These are phyloP conservation scores for Irpex lacteus DNA, from an alignment of 1,284 basidiomycete species.

Conservation along the genomic window DNA sequence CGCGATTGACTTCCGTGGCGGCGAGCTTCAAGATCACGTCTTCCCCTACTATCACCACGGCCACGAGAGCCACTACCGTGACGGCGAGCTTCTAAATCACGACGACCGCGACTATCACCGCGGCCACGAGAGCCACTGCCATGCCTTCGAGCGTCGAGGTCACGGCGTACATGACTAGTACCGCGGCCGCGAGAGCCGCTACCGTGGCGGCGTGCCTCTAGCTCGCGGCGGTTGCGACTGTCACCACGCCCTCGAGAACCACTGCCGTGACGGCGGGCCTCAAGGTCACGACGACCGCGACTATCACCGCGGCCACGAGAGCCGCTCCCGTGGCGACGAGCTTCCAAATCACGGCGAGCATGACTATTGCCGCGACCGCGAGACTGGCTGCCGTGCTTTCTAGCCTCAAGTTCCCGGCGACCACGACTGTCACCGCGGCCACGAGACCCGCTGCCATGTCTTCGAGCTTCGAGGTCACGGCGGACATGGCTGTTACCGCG, in stretches of 20 bases:
- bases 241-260: neutral
- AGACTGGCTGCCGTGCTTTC: neutral
- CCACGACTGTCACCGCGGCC: neutral
- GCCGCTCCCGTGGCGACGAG: neutral
- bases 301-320: neutral
- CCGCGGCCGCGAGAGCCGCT: neutral
- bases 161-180: neutral
- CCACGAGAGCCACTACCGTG: neutral
- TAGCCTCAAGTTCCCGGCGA: neutral
- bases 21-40: neutral
- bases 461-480: neutral
- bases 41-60: neutral
- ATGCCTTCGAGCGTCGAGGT: neutral
- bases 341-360: neutral
- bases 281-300: neutral
- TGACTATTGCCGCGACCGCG: neutral
- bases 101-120: neutral
- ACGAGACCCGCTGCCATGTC: neutral
- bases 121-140: neutral
- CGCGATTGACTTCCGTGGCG: neutral
- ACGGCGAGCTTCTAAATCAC: neutral
- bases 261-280: neutral
- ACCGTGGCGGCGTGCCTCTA: neutral
- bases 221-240: neutral
- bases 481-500: neutral